A percentile compares a stretch with the other conserved stretches of the same genome.
Conservation (phyloP, 176 grass and related monocot species). For the Pharus latifolius region DNA sequence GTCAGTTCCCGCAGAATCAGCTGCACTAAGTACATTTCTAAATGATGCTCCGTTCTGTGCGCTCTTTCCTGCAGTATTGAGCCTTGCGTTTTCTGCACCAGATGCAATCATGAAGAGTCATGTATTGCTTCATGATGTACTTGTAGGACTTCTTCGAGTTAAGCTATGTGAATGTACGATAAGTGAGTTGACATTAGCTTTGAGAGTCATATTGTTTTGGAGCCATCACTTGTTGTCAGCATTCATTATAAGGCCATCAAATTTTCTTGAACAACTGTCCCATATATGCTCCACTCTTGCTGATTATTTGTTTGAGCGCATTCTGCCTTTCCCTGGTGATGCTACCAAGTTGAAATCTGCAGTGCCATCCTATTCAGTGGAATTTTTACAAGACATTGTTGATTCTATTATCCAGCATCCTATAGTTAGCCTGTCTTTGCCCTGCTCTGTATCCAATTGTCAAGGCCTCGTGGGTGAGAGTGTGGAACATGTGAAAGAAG, state of each 20-base stretch:
- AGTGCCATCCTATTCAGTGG: slow-evolving; percentile 5
- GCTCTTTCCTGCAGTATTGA: slow-evolving; percentile 57
- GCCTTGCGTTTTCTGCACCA: slow-evolving; percentile 19
- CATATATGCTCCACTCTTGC: slow-evolving; percentile 56
- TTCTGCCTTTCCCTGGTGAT: slow-evolving; percentile 31
- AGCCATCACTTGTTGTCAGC: slow-evolving; percentile 46
- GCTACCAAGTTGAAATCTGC: slow-evolving; percentile 1
- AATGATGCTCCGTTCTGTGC: slow-evolving; percentile 54
- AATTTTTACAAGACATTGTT: slow-evolving; percentile 35
- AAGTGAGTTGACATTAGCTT: slow-evolving; percentile 40
- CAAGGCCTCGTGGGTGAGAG: slow-evolving; percentile 24
- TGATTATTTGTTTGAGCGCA: slow-evolving; percentile 51
- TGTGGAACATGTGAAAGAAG: slow-evolving; percentile 26
- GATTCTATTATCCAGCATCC: slow-evolving; percentile 70
- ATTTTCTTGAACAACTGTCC: slow-evolving; percentile 45
- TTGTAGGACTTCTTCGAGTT: slow-evolving; percentile 49
- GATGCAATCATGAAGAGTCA: slow-evolving; percentile 20
- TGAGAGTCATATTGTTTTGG: slow-evolving; percentile 80
- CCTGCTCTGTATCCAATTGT: slow-evolving; percentile 41
- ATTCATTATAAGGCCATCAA: slow-evolving; percentile 39
- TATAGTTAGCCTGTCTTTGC: slow-evolving; percentile 37
- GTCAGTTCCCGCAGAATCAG: slow-evolving; percentile 30
- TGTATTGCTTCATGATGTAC: slow-evolving; percentile 20
- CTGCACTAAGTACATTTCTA: slow-evolving; percentile 55
- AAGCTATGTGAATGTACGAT: slow-evolving; percentile 49